Conservation (phyloP, 495 filamentous ascomycete genomes). For the Daldinia vernicosa region DNA sequence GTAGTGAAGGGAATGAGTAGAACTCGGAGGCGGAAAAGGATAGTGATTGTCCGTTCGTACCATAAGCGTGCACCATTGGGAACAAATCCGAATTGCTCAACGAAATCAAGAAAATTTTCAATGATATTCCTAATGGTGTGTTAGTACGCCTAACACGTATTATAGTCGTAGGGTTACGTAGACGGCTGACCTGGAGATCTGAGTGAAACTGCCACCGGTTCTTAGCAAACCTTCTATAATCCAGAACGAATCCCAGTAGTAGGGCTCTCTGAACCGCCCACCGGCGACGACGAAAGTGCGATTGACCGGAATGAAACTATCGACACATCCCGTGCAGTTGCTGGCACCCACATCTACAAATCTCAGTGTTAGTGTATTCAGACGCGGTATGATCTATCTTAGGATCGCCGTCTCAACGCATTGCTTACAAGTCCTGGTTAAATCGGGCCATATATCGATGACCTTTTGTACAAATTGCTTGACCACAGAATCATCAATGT, state of each 20-base stretch:
- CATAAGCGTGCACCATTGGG: conserved; percentile 59
- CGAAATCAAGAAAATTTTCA: conserved; percentile 61
- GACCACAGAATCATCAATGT: conserved; percentile 53
- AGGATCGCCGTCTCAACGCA: background rate
- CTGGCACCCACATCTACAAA: conserved; percentile 46
- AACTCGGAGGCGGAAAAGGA: background rate
- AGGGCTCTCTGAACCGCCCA: conserved; percentile 61
- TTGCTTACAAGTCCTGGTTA: conserved; percentile 52
- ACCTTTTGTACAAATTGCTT: conserved; percentile 58
- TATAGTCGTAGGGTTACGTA: background rate
- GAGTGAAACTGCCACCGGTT: conserved; percentile 57
- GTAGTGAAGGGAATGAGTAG: background rate
- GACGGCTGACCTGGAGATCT: conserved; percentile 51
- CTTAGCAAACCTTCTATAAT: conserved; percentile 60
- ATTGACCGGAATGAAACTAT: conserved; percentile 62
- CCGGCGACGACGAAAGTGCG: conserved; percentile 62
- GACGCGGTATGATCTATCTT: background rate
- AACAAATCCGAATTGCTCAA: conserved; percentile 60
- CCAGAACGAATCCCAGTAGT: conserved; percentile 65
- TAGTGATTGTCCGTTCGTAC: conserved; percentile 13
- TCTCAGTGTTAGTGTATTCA: conserved; percentile 1
- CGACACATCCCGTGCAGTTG: conserved; percentile 55
- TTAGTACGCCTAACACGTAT: conserved; percentile 3
- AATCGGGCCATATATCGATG: conserved; percentile 62
- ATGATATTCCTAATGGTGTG: conserved; percentile 53